Evolutionary conservation across 2,329 filamentous ascomycete species (phyloP).

Genomic region (Ceratocystis variospora): DNA sequence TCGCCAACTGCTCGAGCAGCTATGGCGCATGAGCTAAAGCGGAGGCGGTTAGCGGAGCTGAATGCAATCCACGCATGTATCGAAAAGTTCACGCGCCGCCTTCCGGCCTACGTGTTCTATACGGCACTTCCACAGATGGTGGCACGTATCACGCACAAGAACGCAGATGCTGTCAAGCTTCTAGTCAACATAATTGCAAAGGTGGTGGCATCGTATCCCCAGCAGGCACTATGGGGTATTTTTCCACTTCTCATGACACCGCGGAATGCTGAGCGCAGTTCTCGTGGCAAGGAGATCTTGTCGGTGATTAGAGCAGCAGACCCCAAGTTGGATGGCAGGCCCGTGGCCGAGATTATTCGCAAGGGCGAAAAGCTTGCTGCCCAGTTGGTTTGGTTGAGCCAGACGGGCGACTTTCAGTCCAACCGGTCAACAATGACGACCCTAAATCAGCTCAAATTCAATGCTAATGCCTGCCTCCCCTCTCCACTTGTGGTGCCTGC

Average conservation of each 20-base stretch:
- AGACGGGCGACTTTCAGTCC: constrained; percentile 57
- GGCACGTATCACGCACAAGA: constrained; percentile 83
- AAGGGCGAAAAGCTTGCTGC: constrained; percentile 73
- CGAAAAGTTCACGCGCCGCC: constrained; percentile 59
- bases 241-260: constrained; percentile 75
- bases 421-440: constrained; percentile 57
- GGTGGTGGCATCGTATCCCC: constrained; percentile 75
- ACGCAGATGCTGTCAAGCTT: constrained; percentile 60
- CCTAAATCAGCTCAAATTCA: constrained; percentile 65
- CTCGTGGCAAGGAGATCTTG: constrained; percentile 29
- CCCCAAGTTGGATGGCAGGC: constrained; percentile 7
- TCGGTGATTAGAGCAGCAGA: constrained; percentile 30
- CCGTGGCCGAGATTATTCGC: constrained; percentile 49
- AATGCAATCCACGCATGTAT: constrained; percentile 59
- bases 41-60: constrained; percentile 50
- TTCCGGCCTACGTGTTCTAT: constrained; percentile 68
- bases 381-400: constrained; percentile 67
- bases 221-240: constrained; percentile 82
- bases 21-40: constrained; percentile 37
- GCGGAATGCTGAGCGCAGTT: constrained; percentile 34
- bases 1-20: constrained; percentile 34
- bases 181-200: constrained; percentile 70
- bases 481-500: constrained; percentile 80
- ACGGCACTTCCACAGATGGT: constrained; percentile 82
- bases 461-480: constrained; percentile 59